These are phyloP conservation scores for Copromyces sp. DNA, from an alignment of 495 filamentous ascomycete species.

Conservation along the genomic window DNA sequence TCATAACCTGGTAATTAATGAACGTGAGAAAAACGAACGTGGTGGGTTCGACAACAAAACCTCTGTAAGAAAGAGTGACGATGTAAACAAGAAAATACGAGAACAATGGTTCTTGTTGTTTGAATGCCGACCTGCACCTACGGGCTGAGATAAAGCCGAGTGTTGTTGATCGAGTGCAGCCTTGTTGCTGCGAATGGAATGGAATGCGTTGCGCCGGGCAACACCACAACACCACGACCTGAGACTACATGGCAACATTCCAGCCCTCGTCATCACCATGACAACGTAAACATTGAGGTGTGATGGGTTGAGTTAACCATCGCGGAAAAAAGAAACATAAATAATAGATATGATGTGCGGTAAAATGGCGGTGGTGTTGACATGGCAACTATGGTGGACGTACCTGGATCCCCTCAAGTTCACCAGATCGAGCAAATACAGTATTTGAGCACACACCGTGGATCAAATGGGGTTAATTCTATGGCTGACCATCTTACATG, in stretches of 20 bases:
- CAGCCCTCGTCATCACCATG: neutral
- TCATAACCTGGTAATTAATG: neutral
- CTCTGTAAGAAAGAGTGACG: neutral
- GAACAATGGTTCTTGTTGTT: neutral
- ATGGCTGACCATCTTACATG: neutral
- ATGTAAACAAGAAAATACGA: neutral
- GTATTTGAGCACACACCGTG: neutral
- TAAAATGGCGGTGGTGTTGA: neutral
- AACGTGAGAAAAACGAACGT: neutral
- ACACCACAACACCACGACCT: neutral
- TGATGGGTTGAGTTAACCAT: neutral
- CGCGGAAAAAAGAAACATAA: neutral
- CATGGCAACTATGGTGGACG: neutral
- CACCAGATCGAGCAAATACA: neutral
- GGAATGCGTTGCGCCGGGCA: conserved; percentile 12
- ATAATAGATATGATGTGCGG: conserved; percentile 3
- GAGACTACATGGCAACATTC: neutral
- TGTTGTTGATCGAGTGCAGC: neutral
- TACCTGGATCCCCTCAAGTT: neutral
- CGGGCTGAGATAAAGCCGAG: neutral
- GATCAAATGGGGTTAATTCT: neutral
- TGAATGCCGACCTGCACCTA: neutral
- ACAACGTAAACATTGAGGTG: neutral
- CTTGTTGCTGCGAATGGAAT: neutral
- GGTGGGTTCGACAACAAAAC: neutral